Base-by-base conservation (phyloP, 768 basidiomycete genomes). In the Lactarius quietus region DNA sequence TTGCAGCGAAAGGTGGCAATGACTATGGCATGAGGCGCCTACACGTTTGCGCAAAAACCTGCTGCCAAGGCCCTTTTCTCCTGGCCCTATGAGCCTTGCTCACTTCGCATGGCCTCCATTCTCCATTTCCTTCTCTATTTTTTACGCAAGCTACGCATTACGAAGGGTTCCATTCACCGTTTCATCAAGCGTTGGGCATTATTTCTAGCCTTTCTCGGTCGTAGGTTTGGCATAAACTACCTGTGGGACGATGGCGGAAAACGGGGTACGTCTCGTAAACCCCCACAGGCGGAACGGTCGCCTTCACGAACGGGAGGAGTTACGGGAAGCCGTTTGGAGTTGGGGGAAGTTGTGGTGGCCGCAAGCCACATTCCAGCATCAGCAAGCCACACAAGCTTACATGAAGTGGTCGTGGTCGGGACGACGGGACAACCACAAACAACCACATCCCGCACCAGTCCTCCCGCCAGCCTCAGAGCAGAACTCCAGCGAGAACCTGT, bases 361-460 rank as follows among this genome's bases (percentile, higher is more conserved):
- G 65, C 65, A 2, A 66, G 65, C 17, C 10, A 0, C 7, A 23
- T 66, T 29, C 65, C 65, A 36, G 1, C 55, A n/a, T 66, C 65
- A 20, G 61, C 39, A 14, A 62, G 48, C 56, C 10, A 56, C 26
- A 9, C 65, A 15, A 43, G 9, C 64, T 39, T 66, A 10, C 56
- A 36, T n/a, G 39, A 54, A 6, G 31, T 23, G 35, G 23, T 33
- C 14, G 31, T 23, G 35, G 23, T 33, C n/a, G 4, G 3, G 17
- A 28, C 52, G 10, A 41, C 48, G 18, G 23, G n/a, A 5, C 56
- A 53, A 57, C 31, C 28, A 20, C 29, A 28, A 43, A 35, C 1
- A 2, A 38, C 43, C 20, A 6, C 51, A 6, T 29, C 60, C 7
- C 18, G 29, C 26, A n/a, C 8, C 10, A 20, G 31, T 29, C 23